Evolutionary conservation across 345 rosid species (phyloP).

Genomic region (Hibiscus syriacus): DNA sequence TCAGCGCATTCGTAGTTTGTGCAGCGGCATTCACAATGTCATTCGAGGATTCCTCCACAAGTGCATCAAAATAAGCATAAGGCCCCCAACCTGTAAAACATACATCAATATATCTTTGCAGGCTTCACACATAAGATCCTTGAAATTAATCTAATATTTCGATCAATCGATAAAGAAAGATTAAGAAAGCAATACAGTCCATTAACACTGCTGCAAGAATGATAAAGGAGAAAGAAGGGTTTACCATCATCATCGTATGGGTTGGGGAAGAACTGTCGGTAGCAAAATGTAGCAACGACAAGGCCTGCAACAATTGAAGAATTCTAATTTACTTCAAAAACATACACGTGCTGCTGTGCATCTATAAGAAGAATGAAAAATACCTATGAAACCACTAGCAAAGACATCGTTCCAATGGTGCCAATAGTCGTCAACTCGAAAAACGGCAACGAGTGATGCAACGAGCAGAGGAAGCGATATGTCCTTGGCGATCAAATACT

Average conservation of each 20-base stretch:
- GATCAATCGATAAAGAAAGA: too few relatives aligned
- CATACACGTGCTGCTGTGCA: too few relatives aligned
- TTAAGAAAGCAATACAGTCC: too few relatives aligned
- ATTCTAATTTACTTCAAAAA: too few relatives aligned
- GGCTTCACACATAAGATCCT: too few relatives aligned
- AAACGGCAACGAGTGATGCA: slow-evolving; percentile 67
- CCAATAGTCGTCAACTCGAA: slow-evolving; percentile 91
- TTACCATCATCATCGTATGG: slow-evolving; percentile 49
- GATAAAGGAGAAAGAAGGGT: too few relatives aligned
- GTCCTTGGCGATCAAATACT: too few relatives aligned
- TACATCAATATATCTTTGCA: too few relatives aligned
- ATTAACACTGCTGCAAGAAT: too few relatives aligned
- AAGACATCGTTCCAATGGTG: too few relatives aligned
- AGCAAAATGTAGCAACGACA: slow-evolving; percentile 44
- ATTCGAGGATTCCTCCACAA: slow-evolving; percentile 22
- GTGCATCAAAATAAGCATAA: slow-evolving; percentile 51
- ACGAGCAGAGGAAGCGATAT: slow-evolving; percentile 63
- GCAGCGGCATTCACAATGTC: neutral
- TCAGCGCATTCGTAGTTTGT: slow-evolving; percentile 14
- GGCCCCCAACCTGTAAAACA: slow-evolving; percentile 48
- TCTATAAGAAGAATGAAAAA: too few relatives aligned
- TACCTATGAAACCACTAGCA: slow-evolving; percentile 71
- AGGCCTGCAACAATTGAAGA: slow-evolving; percentile 28
- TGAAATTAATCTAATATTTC: too few relatives aligned
- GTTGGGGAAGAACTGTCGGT: slow-evolving; percentile 54